Percentiles rank a stretch among this genome's conserved stretches.
Conservation (phyloP, 306 rosid species). For the Dryas octopetala region DNA sequence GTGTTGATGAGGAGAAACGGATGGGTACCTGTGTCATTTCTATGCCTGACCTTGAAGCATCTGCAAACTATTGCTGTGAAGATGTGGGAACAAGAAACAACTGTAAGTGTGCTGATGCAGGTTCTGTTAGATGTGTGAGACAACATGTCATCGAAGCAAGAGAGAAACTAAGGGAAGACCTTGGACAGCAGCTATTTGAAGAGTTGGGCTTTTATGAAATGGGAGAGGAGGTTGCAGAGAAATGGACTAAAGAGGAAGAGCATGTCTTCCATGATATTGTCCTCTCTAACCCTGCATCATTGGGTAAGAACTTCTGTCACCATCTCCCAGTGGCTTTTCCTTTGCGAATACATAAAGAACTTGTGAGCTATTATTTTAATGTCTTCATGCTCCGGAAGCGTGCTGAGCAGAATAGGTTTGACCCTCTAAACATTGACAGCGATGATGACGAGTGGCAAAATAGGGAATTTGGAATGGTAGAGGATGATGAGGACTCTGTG, state of each 20-base stretch:
- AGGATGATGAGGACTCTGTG: conserved; percentile 26
- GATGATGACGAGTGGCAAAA: conserved; percentile 41
- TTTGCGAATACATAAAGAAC: conserved; percentile 24
- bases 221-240: conserved; percentile 38
- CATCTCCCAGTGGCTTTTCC: conserved; percentile 31
- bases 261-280: conserved; percentile 29
- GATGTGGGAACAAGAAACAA: conserved; percentile 17
- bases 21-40: conserved; percentile 33
- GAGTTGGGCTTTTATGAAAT: conserved; percentile 40
- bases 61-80: conserved; percentile 11
- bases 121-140: conserved; percentile 39
- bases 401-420: conserved; percentile 37
- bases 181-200: conserved; percentile 27
- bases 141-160: conserved; percentile 32
- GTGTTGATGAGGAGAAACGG: conserved; percentile 20
- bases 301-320: conserved; percentile 39
- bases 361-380: conserved; percentile 44
- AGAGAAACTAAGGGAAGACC: conserved; percentile 28
- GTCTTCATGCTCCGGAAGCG: conserved; percentile 38
- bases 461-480: conserved; percentile 16
- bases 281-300: conserved; percentile 33
- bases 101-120: conserved; percentile 32
- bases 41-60: conserved; percentile 32
- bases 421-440: conserved; percentile 34
- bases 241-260: conserved; percentile 41